These are phyloP conservation scores for Panus rudis DNA, from an alignment of 768 basidiomycete genomes.

Conservation along the genomic window DNA sequence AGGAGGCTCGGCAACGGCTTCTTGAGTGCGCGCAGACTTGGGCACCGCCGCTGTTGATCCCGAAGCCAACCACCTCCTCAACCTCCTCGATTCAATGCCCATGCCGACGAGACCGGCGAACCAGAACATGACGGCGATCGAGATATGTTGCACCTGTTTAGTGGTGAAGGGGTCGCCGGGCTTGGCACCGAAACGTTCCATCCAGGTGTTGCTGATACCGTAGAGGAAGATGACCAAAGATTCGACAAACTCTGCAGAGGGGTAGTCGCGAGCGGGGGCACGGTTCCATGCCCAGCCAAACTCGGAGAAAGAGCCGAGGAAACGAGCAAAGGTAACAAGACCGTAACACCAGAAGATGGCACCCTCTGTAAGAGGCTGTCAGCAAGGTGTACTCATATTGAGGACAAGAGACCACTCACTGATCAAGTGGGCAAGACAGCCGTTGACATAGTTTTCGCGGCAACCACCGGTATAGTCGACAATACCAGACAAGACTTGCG, in stretches of 20 bases:
- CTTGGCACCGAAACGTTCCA: constrained; percentile 87
- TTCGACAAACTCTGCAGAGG: constrained; percentile 73
- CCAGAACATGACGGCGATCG: constrained; percentile 96
- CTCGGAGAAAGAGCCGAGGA: constrained; percentile 80
- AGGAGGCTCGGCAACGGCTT: constrained; percentile 55
- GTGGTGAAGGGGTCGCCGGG: constrained; percentile 81
- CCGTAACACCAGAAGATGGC: constrained; percentile 93
- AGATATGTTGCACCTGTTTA: constrained; percentile 90
- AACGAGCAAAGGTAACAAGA: constrained; percentile 85
- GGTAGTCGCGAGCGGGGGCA: constrained; percentile 37
- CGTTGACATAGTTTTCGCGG: constrained; percentile 69
- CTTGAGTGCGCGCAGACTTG: constrained; percentile 21
- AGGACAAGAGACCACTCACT: constrained; percentile 41
- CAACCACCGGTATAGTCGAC: constrained; percentile 85
- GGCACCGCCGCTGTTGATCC: constrained; percentile 33
- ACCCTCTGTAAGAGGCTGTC: constrained; percentile 48
- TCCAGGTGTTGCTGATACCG: constrained; percentile 90
- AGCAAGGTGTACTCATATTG: neutral
- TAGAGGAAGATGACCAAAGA: constrained; percentile 80
- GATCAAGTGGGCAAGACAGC: constrained; percentile 86
- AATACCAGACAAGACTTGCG: constrained; percentile 60
- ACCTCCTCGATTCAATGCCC: constrained; percentile 72
- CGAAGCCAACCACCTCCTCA: constrained; percentile 71
- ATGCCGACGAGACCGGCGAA: constrained; percentile 87
- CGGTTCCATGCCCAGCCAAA: constrained; percentile 96